phyloP scores from a whole-genome alignment of 441 rosid species.

The Hypseocharis bilobata region DNA sequence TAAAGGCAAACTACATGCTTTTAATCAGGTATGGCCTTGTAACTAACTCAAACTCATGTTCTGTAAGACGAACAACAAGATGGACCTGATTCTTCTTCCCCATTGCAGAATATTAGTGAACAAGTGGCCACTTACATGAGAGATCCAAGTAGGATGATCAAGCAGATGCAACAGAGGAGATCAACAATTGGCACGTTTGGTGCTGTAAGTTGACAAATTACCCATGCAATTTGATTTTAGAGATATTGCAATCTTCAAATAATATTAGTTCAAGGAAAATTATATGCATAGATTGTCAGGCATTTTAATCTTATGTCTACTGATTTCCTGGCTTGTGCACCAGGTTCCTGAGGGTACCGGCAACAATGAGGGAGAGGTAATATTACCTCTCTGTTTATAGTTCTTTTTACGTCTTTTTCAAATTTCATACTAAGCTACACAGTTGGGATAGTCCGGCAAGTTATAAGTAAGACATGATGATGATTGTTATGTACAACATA shows the following conservation, averaged over 20 bases:
- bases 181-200: slow-evolving; percentile 58
- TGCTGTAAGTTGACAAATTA: slow-evolving; percentile 40
- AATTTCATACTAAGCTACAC: background rate
- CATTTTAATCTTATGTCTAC: slow-evolving; percentile 9
- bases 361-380: slow-evolving; percentile 44
- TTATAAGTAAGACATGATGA: background rate
- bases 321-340: slow-evolving; percentile 17
- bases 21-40: slow-evolving; percentile 65
- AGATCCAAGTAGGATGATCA: slow-evolving; percentile 89
- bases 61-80: slow-evolving; percentile 3
- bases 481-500: background rate
- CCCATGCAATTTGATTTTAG: background rate
- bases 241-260: background rate
- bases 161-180: slow-evolving; percentile 82
- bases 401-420: background rate
- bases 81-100: slow-evolving; percentile 20
- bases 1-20: slow-evolving; percentile 71
- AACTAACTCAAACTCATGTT: slow-evolving; percentile 5
- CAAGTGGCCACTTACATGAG: slow-evolving; percentile 86
- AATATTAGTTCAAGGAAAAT: background rate
- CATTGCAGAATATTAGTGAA: slow-evolving; percentile 65
- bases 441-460: background rate
- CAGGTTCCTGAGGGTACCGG: slow-evolving; percentile 33
- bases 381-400: background rate
- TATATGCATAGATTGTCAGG: background rate